phyloP scores from a whole-genome alignment of 192 early-diverging fungal genomes.

The Coemansia sp. region DNA sequence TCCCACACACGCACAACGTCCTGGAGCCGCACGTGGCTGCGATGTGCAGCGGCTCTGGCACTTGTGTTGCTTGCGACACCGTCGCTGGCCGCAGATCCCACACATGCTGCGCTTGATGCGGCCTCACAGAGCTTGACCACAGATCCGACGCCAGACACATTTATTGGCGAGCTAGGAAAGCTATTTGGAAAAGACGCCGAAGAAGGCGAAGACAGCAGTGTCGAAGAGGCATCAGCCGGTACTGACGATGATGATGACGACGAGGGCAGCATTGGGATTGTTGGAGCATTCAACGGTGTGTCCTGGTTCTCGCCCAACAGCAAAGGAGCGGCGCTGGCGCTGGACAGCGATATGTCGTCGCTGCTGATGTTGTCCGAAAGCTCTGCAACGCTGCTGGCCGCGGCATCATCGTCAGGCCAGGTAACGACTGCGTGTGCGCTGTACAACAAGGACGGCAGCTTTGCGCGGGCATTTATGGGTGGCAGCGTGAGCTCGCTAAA shows the following conservation, averaged over 20 bases:
- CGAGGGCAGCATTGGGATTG: conserved; percentile 52
- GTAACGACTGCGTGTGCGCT: conserved; percentile 40
- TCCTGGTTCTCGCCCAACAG: conserved; percentile 38
- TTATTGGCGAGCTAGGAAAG: neutral
- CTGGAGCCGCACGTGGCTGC: conserved; percentile 16
- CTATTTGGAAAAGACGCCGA: conserved; percentile 2
- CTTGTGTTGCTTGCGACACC: conserved; percentile 29
- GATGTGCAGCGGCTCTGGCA: conserved; percentile 19
- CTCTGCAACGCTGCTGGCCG: conserved; percentile 28
- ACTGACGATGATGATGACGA: conserved; percentile 6
- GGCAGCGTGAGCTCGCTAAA: conserved; percentile 44
- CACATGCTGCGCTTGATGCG: neutral
- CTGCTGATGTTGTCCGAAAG: conserved; percentile 38
- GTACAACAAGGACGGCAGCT: conserved; percentile 33
- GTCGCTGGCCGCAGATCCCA: conserved; percentile 19
- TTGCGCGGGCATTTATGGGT: conserved; percentile 39
- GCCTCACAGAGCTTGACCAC: neutral
- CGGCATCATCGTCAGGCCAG: conserved; percentile 26
- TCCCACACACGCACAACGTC: conserved; percentile 16
- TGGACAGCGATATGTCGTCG: conserved; percentile 37
- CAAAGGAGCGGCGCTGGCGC: conserved; percentile 24
- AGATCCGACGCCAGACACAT: neutral
- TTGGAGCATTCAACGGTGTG: conserved; percentile 53
- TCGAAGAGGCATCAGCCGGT: neutral
- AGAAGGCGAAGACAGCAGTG: conserved; percentile 8